phyloP scores from a whole-genome alignment of 2,329 filamentous ascomycete species.

The Scytalidium sp. region DNA sequence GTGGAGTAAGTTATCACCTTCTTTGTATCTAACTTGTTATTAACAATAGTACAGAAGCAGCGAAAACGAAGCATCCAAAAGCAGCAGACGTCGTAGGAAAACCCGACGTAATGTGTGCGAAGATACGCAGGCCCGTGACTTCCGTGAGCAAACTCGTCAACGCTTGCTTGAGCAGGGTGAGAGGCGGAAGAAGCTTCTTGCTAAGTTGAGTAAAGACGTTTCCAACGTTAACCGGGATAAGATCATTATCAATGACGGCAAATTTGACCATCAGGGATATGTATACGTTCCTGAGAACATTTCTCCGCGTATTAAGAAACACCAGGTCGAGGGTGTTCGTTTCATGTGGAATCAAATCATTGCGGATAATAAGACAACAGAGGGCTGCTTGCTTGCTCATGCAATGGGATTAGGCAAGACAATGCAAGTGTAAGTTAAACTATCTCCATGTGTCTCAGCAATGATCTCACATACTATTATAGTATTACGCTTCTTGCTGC shows the following conservation, averaged over 20 bases:
- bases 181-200: constrained; percentile 45
- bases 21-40: not conserved
- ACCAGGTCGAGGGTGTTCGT: constrained; percentile 77
- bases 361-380: constrained; percentile 48
- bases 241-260: constrained; percentile 66
- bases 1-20: not conserved
- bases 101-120: constrained; percentile 41
- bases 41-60: constrained; percentile 16
- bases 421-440: constrained; percentile 66
- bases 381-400: constrained; percentile 82
- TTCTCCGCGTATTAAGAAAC: constrained; percentile 65
- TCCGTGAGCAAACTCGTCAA: constrained; percentile 53
- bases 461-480: constrained; percentile 12
- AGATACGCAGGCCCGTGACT: constrained; percentile 40
- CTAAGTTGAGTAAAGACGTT: constrained; percentile 40
- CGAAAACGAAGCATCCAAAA: not conserved
- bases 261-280: constrained; percentile 55
- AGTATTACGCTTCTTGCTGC: constrained; percentile 76
- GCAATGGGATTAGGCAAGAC: constrained; percentile 93
- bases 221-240: constrained; percentile 40
- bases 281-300: constrained; percentile 66
- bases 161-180: constrained; percentile 52
- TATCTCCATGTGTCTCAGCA: not conserved
- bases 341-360: constrained; percentile 89
- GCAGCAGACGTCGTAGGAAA: constrained; percentile 7